Conservation (phyloP, 2,329 filamentous ascomycete genomes). For the Huntiella moniliformis region DNA sequence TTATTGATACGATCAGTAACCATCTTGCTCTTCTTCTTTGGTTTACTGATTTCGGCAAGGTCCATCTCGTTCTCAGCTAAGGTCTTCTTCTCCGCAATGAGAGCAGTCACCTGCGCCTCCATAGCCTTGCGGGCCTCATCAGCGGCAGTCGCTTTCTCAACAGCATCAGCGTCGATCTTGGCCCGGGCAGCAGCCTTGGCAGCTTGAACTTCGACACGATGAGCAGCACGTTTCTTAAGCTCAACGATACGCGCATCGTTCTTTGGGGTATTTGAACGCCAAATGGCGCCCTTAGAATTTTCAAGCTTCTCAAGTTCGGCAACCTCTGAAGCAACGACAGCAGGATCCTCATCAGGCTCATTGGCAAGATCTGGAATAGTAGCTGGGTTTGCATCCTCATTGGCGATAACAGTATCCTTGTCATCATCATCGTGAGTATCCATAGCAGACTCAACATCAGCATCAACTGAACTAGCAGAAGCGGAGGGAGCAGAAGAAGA, state of each 20-base stretch:
- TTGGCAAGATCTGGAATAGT: background rate
- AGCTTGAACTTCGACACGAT: constrained; percentile 6
- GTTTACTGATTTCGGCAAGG: background rate
- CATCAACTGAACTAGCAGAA: constrained; percentile 7
- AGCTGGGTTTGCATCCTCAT: constrained; percentile 5
- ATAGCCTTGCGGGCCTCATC: constrained; percentile 1
- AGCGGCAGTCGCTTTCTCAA: background rate
- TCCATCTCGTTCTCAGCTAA: constrained; percentile 6
- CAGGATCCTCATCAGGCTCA: constrained; percentile 9
- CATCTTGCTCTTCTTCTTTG: background rate
- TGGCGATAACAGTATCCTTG: constrained; percentile 11
- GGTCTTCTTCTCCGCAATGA: background rate
- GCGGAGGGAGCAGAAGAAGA: constrained; percentile 8
- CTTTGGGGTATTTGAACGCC: background rate
- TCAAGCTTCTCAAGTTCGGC: constrained; percentile 8
- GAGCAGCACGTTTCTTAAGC: constrained; percentile 3
- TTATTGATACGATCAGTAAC: background rate
- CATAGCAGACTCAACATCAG: constrained; percentile 7
- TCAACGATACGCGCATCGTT: constrained; percentile 3
- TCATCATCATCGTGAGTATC: constrained; percentile 9
- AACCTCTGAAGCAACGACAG: constrained; percentile 4
- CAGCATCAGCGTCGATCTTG: constrained; percentile 4
- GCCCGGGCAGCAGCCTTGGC: constrained; percentile 1
- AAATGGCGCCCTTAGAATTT: background rate
- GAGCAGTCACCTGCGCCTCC: constrained; percentile 1